These are phyloP conservation scores for Phytopythium mirpurense DNA, from an alignment of 352 stramenopile genomes.

Conservation along the genomic window DNA sequence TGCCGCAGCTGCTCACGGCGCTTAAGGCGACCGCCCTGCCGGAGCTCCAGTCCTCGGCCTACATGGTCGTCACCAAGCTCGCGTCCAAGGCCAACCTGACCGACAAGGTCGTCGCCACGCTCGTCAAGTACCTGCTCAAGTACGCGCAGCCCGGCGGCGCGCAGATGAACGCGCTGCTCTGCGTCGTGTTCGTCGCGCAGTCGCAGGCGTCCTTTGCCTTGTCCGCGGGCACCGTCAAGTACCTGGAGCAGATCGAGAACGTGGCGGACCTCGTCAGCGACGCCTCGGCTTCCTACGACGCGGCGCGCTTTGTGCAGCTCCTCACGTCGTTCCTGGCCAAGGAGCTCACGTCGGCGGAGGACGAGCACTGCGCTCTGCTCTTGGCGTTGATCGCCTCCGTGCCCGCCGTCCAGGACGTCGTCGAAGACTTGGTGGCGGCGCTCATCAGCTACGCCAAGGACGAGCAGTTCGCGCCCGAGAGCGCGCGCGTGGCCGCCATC, in stretches of 20 bases:
- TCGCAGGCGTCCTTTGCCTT: slow-evolving; percentile 65
- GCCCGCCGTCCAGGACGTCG: slow-evolving; percentile 36
- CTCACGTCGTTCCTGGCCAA: slow-evolving; percentile 47
- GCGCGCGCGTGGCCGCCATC: slow-evolving; percentile 36
- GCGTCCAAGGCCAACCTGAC: slow-evolving; percentile 73
- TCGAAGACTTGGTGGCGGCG: slow-evolving; percentile 39
- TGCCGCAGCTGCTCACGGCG: slow-evolving; percentile 65
- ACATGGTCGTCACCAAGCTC: slow-evolving; percentile 85
- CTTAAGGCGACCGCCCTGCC: slow-evolving; percentile 63
- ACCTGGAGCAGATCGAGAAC: slow-evolving; percentile 65
- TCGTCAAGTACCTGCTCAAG: slow-evolving; percentile 76
- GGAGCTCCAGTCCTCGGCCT: slow-evolving; percentile 75
- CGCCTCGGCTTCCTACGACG: slow-evolving; percentile 64
- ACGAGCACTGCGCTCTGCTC: slow-evolving; percentile 35
- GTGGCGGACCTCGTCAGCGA: slow-evolving; percentile 58
- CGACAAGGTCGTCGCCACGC: slow-evolving; percentile 61
- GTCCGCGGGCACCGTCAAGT: slow-evolving; percentile 47
- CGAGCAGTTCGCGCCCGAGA: slow-evolving; percentile 31
- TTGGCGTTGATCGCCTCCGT: slow-evolving; percentile 35
- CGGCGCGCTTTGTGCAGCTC: slow-evolving; percentile 58
- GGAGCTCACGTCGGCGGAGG: slow-evolving; percentile 27
- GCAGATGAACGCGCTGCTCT: slow-evolving; percentile 73
- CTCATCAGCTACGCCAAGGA: slow-evolving; percentile 42
- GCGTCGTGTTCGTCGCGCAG: slow-evolving; percentile 69
- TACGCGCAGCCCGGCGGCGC: slow-evolving; percentile 48